Evolutionary conservation across 2,329 filamentous ascomycete species (phyloP).

Genomic region (Monilinia polystroma): DNA sequence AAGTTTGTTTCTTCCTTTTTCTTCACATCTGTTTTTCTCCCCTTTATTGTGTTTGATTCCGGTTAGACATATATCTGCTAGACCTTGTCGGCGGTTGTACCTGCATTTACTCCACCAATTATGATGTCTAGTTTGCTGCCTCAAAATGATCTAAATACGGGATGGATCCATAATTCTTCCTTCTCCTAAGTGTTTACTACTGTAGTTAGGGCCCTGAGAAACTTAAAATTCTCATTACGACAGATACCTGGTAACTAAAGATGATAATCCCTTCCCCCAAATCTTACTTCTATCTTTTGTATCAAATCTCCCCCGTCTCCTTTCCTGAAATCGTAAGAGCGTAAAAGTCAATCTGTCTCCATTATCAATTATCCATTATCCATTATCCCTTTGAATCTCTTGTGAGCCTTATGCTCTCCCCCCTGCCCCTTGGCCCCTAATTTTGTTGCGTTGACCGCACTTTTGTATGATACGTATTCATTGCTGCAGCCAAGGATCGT

Average conservation of each 20-base stretch:
- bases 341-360: conserved; percentile 1
- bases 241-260: neutral
- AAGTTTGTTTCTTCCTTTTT: conserved; percentile 15
- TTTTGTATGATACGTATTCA: neutral
- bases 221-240: neutral
- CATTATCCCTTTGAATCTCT: neutral
- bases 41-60: neutral
- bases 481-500: neutral
- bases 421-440: conserved; percentile 11
- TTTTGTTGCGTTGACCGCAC: conserved; percentile 7
- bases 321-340: neutral
- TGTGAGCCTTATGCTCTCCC: neutral
- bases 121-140: neutral
- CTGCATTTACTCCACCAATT: conserved; percentile 24
- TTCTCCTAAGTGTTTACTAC: neutral
- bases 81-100: conserved; percentile 16
- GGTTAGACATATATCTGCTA: conserved; percentile 1
- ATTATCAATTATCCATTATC: neutral
- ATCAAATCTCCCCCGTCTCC: neutral
- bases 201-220: neutral
- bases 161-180: conserved; percentile 11
- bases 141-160: neutral
- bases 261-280: neutral
- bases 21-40: neutral
- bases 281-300: neutral